Evolutionary conservation across 768 basidiomycete species (phyloP), one percentile per base, ranked within the genome.

Genomic region (Tylopilus vinaceipallidus): DNA sequence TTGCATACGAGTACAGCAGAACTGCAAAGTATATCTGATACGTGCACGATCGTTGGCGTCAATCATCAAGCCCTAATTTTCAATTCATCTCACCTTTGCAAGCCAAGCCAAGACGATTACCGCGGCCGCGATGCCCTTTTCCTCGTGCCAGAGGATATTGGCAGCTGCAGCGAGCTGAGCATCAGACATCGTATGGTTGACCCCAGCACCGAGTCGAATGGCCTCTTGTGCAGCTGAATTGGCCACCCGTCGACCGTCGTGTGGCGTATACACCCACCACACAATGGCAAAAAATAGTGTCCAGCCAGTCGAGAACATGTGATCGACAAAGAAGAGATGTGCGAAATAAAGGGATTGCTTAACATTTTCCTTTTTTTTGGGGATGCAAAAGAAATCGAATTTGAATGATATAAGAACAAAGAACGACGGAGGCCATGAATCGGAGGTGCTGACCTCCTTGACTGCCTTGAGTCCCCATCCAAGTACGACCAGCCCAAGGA

Each of bases 241-340:
- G 54, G 80, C 79, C 29, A 82, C 79, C 2, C 83, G 81, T 20
- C 75, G 77, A 6, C 97, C 97, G 59, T 99, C 94, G 63, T 99
- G 97, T 1, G 94, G 88, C 2, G 84, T 88, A 71, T 88, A 88
- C 29, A 82, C 69, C 87, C 92, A 99, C 95, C 95, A 99, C 34
- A 78, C 72, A 19, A 91, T 78, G 33, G 84, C 89, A 55, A 99
- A 98, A 63, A 90, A 89, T 35, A 88, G 77, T n/a, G 93, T 95
- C 88, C 91, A 98, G 0, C 86, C 72, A 1, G 95, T 93, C 14
- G 85, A 87, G 52, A 99, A 73, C 49, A 97, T 67, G 69, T 99
- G 95, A 70, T 99, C 97, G 49, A 90, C 81, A 50, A 88, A 81
- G 73, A 92, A 99, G 29, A 93, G 71, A 66, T 99, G 95, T 0